Base-by-base conservation (phyloP, 306 rosid genomes). In the Quercus aquifolioides region DNA sequence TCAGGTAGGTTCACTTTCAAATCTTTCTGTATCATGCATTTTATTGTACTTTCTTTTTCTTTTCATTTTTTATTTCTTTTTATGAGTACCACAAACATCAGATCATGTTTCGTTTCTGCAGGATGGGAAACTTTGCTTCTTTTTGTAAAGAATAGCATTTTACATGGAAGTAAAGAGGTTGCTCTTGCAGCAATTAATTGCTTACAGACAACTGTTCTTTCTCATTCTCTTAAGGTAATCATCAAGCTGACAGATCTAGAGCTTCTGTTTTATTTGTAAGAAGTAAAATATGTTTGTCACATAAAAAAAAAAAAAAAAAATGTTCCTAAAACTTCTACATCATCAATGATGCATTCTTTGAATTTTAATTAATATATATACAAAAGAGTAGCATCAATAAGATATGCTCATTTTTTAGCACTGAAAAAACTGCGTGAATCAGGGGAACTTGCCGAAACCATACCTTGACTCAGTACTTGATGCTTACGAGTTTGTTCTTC, bases 61-160 rank as follows among this genome's bases (percentile, higher is more conserved):
- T 62, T 25, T 69, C 74, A 78, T 65, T 55, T 79, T 33, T 55
- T n/a, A 43, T 81, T 59, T 78, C 73, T 41, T 33, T 13, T 77
- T 77, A n/a, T 77, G 51, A 56, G 74, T 81, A 41, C 67, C 63
- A 74, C 74, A 65, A 59, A 69, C 57, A 52, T 54, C 43, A 14
- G 28, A 26, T 76, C 71, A 70, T 81, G 52, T 73, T 75, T 79
- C 55, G 51, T 81, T 58, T 71, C 23, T 89, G 83, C 90, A 94
- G 99, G 97, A 67, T 94, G 99, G 99, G 95, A 94, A 87, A 84
- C 94, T 71, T 83, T 94, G 88, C 91, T 92, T 85, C 91, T 87
- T 68, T 94, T 87, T 85, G 97, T 92, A 75, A 92, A 91, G 74
- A 92, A 86, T 83, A 94, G 97, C 85, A 87, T 86, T 81, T 81